Evolutionary conservation across 345 rosid species (phyloP).

Genomic region (Eucalyptus pauciflora): DNA sequence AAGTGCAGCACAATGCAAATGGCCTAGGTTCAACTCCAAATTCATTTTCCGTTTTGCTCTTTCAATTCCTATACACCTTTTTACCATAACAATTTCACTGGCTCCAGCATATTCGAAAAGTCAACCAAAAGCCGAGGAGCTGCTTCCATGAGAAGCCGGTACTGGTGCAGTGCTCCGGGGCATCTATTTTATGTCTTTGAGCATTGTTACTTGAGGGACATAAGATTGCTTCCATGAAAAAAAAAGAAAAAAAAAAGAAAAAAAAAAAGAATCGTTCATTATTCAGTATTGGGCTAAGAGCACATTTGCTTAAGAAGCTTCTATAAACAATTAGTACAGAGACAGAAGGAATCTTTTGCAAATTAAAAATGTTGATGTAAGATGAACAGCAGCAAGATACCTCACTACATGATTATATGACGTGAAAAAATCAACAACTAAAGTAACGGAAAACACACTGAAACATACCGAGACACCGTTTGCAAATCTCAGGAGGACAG

Average conservation of each 20-base stretch:
- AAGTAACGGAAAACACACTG: background rate
- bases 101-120: background rate
- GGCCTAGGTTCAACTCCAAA: background rate
- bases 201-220: background rate
- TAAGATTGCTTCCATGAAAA: background rate
- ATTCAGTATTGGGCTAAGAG: background rate
- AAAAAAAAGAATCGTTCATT: background rate
- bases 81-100: background rate
- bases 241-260: background rate
- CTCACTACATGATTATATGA: background rate
- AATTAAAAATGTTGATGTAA: background rate
- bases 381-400: background rate
- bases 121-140: background rate
- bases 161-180: background rate
- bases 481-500: constrained; percentile 51
- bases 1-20: background rate
- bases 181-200: background rate
- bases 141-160: background rate
- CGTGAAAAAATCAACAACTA: background rate
- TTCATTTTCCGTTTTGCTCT: background rate
- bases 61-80: background rate
- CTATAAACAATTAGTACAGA: background rate
- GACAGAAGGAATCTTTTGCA: background rate
- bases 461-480: constrained; percentile 48
- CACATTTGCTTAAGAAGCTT: background rate